A percentile compares a stretch with the other conserved stretches of the same genome.
Evolutionary conservation across 306 rosid genomes (phyloP).

Genomic region (Cicer chorassanicum): DNA sequence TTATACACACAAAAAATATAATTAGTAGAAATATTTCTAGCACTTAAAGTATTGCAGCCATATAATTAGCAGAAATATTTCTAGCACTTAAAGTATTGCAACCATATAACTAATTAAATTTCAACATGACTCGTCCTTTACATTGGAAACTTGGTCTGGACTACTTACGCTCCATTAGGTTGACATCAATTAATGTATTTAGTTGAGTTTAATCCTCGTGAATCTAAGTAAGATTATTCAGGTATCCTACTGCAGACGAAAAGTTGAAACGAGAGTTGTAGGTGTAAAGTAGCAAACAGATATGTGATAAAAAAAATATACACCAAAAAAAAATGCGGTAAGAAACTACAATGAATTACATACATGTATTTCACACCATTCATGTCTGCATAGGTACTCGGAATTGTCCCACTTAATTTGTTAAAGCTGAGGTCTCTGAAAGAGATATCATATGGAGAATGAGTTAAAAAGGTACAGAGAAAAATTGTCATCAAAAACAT

Average conservation of each 20-base stretch:
- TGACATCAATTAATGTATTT: background rate
- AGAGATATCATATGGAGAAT: background rate
- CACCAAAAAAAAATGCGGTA: background rate
- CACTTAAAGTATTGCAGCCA: background rate
- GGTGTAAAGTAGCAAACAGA: slow-evolving; percentile 23
- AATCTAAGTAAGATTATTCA: slow-evolving; percentile 2
- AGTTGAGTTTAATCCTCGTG: background rate
- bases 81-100: background rate
- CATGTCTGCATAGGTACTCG: slow-evolving; percentile 45
- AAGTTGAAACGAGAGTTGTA: slow-evolving; percentile 4
- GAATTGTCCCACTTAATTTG: slow-evolving; percentile 66
- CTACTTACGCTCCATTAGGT: background rate
- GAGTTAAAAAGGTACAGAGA: background rate
- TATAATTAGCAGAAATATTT: background rate
- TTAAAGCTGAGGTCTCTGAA: slow-evolving; percentile 90
- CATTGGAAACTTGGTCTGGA: background rate
- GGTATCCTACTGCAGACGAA: background rate
- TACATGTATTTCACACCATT: slow-evolving; percentile 51
- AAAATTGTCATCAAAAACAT: background rate
- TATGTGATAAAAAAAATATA: background rate
- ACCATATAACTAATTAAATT: background rate
- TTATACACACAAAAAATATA: background rate
- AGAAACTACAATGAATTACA: slow-evolving; percentile 36
- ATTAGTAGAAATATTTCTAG: background rate
- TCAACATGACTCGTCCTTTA: background rate